Evolutionary conservation across 257 asterid genomes (phyloP).

Genomic region (Anisodus acutangulus): DNA sequence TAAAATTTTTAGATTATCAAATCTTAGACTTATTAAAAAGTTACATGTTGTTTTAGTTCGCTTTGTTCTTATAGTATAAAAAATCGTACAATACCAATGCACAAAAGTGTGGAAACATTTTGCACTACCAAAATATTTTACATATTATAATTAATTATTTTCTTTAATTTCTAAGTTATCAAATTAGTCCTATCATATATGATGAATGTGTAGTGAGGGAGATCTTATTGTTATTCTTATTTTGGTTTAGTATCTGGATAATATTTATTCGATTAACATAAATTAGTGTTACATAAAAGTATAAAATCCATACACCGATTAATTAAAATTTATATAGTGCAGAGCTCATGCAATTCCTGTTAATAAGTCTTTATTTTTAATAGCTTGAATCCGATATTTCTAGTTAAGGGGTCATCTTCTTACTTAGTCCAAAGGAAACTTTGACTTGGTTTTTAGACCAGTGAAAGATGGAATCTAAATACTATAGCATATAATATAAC

Average conservation of each 20-base stretch:
- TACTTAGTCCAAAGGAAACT: background rate
- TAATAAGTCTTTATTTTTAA: background rate
- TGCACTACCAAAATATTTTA: no score
- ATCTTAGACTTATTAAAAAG: no score
- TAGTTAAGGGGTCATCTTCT: background rate
- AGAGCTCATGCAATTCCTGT: background rate
- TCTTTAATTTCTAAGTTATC: no score
- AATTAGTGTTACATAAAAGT: no score
- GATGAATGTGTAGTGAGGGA: background rate
- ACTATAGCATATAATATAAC: constrained; percentile 29
- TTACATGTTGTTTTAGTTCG: no score
- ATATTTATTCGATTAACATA: no score
- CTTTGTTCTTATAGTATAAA: no score
- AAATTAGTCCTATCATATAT: no score
- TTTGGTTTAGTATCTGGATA: background rate
- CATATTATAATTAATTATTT: no score
- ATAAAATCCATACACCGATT: background rate
- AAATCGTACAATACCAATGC: no score
- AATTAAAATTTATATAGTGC: background rate
- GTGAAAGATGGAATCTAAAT: background rate
- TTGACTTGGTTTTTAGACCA: background rate
- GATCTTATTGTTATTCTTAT: background rate
- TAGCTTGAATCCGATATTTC: background rate
- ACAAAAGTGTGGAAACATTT: no score
- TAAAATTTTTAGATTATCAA: no score